phyloP scores from a whole-genome alignment of 1,284 basidiomycete genomes.

The Crucibulum parvulum region DNA sequence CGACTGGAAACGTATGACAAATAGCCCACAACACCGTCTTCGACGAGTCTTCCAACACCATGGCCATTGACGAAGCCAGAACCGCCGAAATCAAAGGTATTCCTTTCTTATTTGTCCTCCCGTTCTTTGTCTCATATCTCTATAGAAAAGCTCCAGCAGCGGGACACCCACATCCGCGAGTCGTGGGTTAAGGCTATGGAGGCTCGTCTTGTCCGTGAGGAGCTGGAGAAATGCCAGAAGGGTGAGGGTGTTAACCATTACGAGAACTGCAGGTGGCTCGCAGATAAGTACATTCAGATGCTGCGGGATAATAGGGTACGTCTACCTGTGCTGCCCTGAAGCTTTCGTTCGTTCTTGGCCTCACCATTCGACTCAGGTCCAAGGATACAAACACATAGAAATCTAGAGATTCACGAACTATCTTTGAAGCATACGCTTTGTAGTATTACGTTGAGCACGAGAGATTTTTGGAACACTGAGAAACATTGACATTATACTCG shows the following conservation, averaged over 20 bases:
- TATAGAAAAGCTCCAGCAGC: slow-evolving; percentile 66
- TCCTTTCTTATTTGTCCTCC: slow-evolving; percentile 1
- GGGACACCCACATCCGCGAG: slow-evolving; percentile 87
- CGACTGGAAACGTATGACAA: slow-evolving; percentile 10
- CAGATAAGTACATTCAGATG: slow-evolving; percentile 87
- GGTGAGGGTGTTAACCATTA: slow-evolving; percentile 92
- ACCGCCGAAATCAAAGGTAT: slow-evolving; percentile 57
- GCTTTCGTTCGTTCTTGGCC: not conserved
- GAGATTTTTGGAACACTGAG: no score
- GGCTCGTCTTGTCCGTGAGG: slow-evolving; percentile 87
- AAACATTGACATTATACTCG: no score
- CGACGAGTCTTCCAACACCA: slow-evolving; percentile 28
- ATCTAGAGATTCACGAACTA: slow-evolving; percentile 6
- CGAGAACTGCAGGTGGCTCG: slow-evolving; percentile 88
- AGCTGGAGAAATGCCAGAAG: slow-evolving; percentile 92
- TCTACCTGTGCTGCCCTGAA: slow-evolving; percentile 14
- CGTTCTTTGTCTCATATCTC: not conserved
- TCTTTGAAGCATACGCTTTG: no score
- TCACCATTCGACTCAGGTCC: slow-evolving; percentile 31
- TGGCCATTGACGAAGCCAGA: slow-evolving; percentile 49
- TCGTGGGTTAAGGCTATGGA: slow-evolving; percentile 97
- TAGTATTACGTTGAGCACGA: no score
- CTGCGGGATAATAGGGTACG: slow-evolving; percentile 87
- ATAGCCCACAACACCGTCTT: slow-evolving; percentile 21
- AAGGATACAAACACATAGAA: slow-evolving; percentile 51